Evolutionary conservation across 331 rosid genomes (phyloP).

Genomic region (Dryas integrifolia): DNA sequence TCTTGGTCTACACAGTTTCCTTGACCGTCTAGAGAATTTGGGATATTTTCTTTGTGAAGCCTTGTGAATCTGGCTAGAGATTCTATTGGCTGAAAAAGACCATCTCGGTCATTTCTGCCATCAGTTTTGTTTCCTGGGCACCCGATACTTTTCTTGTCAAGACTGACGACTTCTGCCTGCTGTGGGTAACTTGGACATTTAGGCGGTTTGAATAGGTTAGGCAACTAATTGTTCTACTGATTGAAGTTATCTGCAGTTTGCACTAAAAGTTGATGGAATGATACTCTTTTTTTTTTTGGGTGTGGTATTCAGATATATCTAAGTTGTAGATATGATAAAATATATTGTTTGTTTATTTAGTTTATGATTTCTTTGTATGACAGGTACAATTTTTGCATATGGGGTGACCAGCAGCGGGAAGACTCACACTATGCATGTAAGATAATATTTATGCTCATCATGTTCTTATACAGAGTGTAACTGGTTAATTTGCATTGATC

Average conservation of each 20-base stretch:
- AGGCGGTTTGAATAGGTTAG: conserved; percentile 11
- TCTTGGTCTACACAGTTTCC: neutral
- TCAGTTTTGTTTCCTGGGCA: conserved; percentile 2
- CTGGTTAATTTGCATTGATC: neutral
- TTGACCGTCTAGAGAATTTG: neutral
- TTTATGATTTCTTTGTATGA: conserved; percentile 24
- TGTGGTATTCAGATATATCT: conserved; percentile 10
- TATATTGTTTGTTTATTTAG: conserved; percentile 23
- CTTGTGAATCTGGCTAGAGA: neutral
- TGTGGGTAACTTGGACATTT: neutral
- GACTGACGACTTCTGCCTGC: neutral
- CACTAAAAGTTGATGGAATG: neutral
- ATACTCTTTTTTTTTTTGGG: neutral
- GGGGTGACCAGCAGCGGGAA: conserved; percentile 99
- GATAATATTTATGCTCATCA: conserved; percentile 26
- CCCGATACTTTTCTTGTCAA: conserved; percentile 4
- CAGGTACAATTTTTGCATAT: conserved; percentile 97
- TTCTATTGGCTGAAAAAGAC: neutral
- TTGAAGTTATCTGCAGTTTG: conserved; percentile 22
- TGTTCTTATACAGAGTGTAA: conserved; percentile 4
- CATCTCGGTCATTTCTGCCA: neutral
- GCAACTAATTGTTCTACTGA: conserved; percentile 19
- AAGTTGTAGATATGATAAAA: conserved; percentile 22
- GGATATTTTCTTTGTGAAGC: neutral
- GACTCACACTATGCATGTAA: conserved; percentile 99